Evolutionary conservation across 225 moss, liverwort and hornwort species (phyloP).

Genomic region (Physcomitrellopsis africana): DNA sequence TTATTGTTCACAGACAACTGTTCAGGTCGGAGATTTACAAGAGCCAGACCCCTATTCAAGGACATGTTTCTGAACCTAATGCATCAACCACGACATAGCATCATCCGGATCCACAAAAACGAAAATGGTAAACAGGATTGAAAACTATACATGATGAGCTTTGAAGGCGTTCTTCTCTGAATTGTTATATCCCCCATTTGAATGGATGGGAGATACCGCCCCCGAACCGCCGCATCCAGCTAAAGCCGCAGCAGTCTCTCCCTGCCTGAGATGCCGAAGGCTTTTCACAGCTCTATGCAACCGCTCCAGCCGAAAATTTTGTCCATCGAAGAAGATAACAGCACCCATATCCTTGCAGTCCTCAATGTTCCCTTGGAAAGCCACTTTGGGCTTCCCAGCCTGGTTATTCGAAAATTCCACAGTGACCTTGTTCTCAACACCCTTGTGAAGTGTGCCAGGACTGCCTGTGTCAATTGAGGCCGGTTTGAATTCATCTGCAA

Average conservation of each 20-base stretch:
- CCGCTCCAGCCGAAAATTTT: conserved; percentile 76
- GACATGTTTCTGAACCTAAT: background rate
- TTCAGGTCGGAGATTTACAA: background rate
- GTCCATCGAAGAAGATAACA: conserved; percentile 87
- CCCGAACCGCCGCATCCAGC: conserved; percentile 50
- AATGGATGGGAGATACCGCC: conserved; percentile 60
- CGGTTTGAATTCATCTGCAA: conserved; percentile 97
- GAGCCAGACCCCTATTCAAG: background rate
- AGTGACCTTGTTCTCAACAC: conserved; percentile 81
- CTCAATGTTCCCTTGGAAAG: conserved; percentile 89
- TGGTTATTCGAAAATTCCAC: conserved; percentile 93
- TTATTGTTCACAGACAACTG: too few relatives aligned
- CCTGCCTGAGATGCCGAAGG: conserved; percentile 84
- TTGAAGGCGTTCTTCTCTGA: conserved; percentile 51
- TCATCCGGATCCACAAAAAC: conserved; percentile 20
- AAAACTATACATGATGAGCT: conserved; percentile 56
- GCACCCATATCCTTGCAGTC: conserved; percentile 91
- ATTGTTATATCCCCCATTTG: conserved; percentile 49
- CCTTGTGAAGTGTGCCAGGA: conserved; percentile 83
- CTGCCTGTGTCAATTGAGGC: conserved; percentile 86
- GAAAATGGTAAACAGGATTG: conserved; percentile 1
- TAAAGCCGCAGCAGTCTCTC: conserved; percentile 72
- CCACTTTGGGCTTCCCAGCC: conserved; percentile 90
- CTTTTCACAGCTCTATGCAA: conserved; percentile 91
- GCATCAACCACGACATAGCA: background rate